Base-by-base conservation (phyloP, 495 filamentous ascomycete genomes). In the Acidomyces sp. region DNA sequence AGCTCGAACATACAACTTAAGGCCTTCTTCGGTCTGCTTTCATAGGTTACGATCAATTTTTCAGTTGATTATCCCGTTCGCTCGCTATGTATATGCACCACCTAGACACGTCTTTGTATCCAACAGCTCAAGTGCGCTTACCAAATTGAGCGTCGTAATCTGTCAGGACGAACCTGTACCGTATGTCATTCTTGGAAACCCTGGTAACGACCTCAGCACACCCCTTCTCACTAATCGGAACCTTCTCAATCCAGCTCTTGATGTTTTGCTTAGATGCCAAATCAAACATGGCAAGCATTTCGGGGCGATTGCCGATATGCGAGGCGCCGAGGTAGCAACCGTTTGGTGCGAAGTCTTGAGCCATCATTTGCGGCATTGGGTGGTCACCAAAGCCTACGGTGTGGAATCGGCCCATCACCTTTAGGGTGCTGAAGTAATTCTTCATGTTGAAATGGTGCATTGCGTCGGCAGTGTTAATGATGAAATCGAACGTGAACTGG, bases 361-460 rank as follows among this genome's bases (percentile, higher is more conserved):
- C 80, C 62, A 74, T 78, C 43, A 94, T 70, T 38, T 68, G 62
- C 30, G 82, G 75, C 1, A 84, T 69, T n/a, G 78, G 73, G 27
- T 78, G 75, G 53, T 93, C 85, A 2, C 86, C 86, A 45, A 93
- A 62, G 1, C 87, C 86, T 28, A 90, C 82, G 39, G 74, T 78
- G 43, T 93, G 70, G 73, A 85, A 88, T 42, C 67, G 71, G 41
- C 82, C 85, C 58, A 85, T 84, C 41, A 93, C 75, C 57, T 86
- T 82, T 50, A 95, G 70, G 45, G 85, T 72, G 34, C 69, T 71
- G 46, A 92, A 65, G 56, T 93, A 93, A 7, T 75, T 71, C 34
- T 64, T 55, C 20, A 93, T 53, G 52, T 82, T 68, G 60, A 83
- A 79, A 41, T 69, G 65, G 62, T 79, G 54, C 16, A 77, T 81